These are phyloP conservation scores for Adiantum capillusveneris DNA, from an alignment of 75 land plant genomes.

Conservation along the genomic window DNA sequence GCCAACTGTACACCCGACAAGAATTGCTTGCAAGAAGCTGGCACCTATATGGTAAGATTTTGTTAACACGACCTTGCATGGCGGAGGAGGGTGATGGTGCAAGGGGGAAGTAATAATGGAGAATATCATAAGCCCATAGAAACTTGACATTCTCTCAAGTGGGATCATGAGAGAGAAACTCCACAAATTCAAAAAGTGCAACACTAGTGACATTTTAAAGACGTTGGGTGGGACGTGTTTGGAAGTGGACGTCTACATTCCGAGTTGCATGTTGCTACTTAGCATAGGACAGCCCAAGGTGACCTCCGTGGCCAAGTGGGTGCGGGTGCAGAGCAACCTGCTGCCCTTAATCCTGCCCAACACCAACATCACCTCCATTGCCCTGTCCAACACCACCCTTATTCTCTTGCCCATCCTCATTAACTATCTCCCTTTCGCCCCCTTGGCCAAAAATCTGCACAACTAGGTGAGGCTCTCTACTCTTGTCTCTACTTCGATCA, in stretches of 20 bases:
- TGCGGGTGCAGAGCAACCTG: conserved; percentile 52
- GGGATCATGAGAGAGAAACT: no score
- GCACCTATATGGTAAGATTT: no score
- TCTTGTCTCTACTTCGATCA: conserved; percentile 42
- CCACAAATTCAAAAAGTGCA: no score
- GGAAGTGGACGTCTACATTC: conserved; percentile 43
- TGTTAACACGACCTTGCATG: no score
- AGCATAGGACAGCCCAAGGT: conserved; percentile 42
- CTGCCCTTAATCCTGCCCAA: conserved; percentile 37
- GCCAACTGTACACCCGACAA: no score
- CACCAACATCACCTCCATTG: conserved; percentile 61
- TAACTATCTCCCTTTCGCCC: conserved; percentile 51
- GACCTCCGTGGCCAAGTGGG: conserved; percentile 56
- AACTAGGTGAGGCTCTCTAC: conserved; percentile 47
- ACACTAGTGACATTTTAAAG: background rate
- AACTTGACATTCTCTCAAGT: no score
- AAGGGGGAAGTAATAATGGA: no score
- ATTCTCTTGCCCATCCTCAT: conserved; percentile 44
- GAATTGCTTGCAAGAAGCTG: no score
- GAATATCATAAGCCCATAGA: no score
- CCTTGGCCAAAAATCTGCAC: conserved; percentile 48
- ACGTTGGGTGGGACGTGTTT: conserved; percentile 17
- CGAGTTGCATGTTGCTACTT: conserved; percentile 45
- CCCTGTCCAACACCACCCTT: conserved; percentile 41
- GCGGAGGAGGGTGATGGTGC: no score